Base-by-base conservation (phyloP, 331 rosid species). In the Pyracantha coccinea region DNA sequence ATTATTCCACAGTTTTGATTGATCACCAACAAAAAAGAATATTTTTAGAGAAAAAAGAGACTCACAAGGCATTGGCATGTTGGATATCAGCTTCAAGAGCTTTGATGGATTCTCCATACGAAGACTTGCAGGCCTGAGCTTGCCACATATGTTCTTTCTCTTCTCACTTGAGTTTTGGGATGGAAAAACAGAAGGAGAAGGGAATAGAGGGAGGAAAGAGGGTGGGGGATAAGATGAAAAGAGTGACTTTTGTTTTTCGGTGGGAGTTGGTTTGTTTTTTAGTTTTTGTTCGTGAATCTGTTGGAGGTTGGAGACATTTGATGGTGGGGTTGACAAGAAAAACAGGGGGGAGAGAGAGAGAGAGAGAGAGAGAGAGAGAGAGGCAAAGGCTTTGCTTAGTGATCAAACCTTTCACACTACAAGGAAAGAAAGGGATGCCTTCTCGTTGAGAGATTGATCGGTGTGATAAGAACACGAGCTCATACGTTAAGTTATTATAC, bases 51-150 rank as follows among this genome's bases (percentile, higher is more conserved):
- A 16, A 64, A 29, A 16, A 63, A 20, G 3, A 28, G 38, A 85
- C 96, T 92, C 80, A 89, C 97, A 89, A 68, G 80, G 74, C 76
- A 67, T 89, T 89, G 78, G 96, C 96, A 83, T 86, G 92, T 60
- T 83, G 88, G 33, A 92, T 86, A 77, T 92, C 89, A 69, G 85
- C 93, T 88, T 92, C 90, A 33, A 92, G 93, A 66, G 93, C 86
- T 79, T 86, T 82, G 74, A 92, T 67, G 77, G 95, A 91, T 66
- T 87, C 92, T 87, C 76, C 83, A 71, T 71, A 89, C 59, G 84
- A 83, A 72, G 87, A 83, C 32, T 73, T 69, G 67, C 61, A 77
- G 74, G 77, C 61, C 68, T 79, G 92, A 31, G 76, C 78, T 69
- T 81, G 92, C 92, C 88, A 66, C 97, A 91, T 91, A 76, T 71